Base-by-base conservation (phyloP, 257 asterid species). In the Mitragyna speciosa region DNA sequence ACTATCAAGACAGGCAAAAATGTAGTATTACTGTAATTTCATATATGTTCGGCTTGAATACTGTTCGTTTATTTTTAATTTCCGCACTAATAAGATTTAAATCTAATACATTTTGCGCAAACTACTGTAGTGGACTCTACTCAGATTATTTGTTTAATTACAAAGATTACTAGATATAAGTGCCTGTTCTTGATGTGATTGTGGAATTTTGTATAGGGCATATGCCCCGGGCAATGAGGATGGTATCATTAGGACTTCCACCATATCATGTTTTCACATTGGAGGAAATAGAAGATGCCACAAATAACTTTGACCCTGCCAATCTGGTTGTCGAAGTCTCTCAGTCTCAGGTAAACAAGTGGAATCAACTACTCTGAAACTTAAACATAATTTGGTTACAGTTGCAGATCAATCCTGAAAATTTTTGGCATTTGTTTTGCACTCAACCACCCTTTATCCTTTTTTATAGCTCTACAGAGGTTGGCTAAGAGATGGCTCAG, bases 241-340 rank as follows among this genome's bases (percentile, higher is more conserved):
- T 94, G 94, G 81, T 86, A 7, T 92, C 97, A n/a, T 58, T 91
- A 22, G 97, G 94, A 43, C 89, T 94, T 79, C 99, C 99, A 56
- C 93, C 98, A 43, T 96, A 94, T 82, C 85, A 89, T n/a, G 92
- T 96, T 79, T 96, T 91, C 90, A 86, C 98, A 6, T 79, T 92
- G 31, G 99, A 96, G 83, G 99, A 96, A 85, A 88, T 96, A 79
- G 97, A 94, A 80, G 99, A 92, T 2, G 99, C 97, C 12, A 96
- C 99, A 26, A 87, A 89, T 74, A 90, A 88, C 83, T 96, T 96
- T 54, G 98, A 93, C 70, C 82, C 94, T 6, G 85, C 94, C 75
- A 94, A 96, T 88, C 90, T 94, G 20, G 95, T 96, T 39, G 90
- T 86, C 49, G 98, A 91, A 84, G 97, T 95, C 63, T 87, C 96